Conservation (phyloP, 1,284 basidiomycete species). For the Moesziomyces sp. region DNA sequence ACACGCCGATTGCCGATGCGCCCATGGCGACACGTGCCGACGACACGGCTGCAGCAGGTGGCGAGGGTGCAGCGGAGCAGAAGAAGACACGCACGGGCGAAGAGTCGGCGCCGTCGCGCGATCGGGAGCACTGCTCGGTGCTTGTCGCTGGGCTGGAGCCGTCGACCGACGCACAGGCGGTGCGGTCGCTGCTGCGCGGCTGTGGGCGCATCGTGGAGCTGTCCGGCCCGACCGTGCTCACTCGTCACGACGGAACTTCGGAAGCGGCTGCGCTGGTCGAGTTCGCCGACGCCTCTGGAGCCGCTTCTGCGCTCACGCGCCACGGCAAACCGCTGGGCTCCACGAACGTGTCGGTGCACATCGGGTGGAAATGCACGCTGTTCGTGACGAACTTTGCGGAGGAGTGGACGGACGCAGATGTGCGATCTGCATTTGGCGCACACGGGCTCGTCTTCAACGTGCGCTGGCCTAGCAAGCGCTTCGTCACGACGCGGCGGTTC, state of each 20-base stretch:
- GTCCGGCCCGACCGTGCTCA: conserved; percentile 43
- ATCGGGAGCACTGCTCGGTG: conserved; percentile 93
- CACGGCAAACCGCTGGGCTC: conserved; percentile 82
- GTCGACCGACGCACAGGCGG: conserved; percentile 75
- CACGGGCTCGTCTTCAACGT: conserved; percentile 92
- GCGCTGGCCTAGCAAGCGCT: conserved; percentile 97
- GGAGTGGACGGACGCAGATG: conserved; percentile 78
- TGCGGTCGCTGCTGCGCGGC: conserved; percentile 83
- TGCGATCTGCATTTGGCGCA: conserved; percentile 82
- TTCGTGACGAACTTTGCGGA: conserved; percentile 97
- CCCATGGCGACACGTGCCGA: conserved; percentile 14
- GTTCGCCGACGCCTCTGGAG: conserved; percentile 64
- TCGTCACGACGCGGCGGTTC: conserved; percentile 87
- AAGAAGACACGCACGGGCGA: conserved; percentile 56
- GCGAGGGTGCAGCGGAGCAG: conserved; percentile 8
- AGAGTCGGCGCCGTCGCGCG: conserved; percentile 70
- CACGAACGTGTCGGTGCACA: conserved; percentile 79
- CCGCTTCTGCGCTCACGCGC: conserved; percentile 87
- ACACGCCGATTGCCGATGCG: conserved; percentile 23
- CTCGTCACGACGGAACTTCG: conserved; percentile 36
- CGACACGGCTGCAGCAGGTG: neutral
- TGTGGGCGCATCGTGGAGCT: conserved; percentile 62
- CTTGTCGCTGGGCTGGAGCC: conserved; percentile 81
- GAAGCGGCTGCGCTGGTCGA: conserved; percentile 68
- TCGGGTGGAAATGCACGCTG: conserved; percentile 92